Percentiles rank a stretch among this genome's conserved stretches.
These are phyloP conservation scores for Mucor ambiguus DNA, from an alignment of 371 early-diverging fungal species.

Conservation along the genomic window DNA sequence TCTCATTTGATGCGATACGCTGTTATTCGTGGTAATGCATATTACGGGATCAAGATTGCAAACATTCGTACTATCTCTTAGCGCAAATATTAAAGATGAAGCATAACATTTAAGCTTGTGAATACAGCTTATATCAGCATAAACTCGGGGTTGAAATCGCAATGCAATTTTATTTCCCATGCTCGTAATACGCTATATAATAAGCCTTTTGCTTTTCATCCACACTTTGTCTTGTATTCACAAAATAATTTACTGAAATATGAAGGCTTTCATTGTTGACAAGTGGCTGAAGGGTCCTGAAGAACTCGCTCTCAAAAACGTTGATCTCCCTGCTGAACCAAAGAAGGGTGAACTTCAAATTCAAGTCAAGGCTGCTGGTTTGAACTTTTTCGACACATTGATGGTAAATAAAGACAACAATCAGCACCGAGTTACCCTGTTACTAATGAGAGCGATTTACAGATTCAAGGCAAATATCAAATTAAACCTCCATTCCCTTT, in stretches of 20 bases:
- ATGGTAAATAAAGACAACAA: conserved; percentile 49
- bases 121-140: conserved; percentile 9
- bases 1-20: background rate
- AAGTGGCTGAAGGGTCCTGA: conserved; percentile 72
- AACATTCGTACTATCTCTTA: background rate
- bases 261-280: conserved; percentile 78
- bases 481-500: conserved; percentile 83
- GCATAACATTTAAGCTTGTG: conserved; percentile 1
- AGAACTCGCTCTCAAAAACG: conserved; percentile 64
- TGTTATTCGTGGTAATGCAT: background rate
- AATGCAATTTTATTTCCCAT: conserved; percentile 4
- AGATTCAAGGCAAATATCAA: conserved; percentile 87
- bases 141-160: conserved; percentile 1
- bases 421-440: background rate
- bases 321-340: conserved; percentile 60
- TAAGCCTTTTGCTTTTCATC: background rate
- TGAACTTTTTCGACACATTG: conserved; percentile 87
- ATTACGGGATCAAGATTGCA: background rate
- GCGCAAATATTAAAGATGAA: background rate
- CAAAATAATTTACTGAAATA: conserved; percentile 25
- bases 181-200: conserved; percentile 4
- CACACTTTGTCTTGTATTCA: conserved; percentile 2
- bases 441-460: background rate
- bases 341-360: conserved; percentile 69
- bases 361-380: conserved; percentile 72